Base-by-base conservation (phyloP, 495 filamentous ascomycete genomes). In the Xylaria nigripes region DNA sequence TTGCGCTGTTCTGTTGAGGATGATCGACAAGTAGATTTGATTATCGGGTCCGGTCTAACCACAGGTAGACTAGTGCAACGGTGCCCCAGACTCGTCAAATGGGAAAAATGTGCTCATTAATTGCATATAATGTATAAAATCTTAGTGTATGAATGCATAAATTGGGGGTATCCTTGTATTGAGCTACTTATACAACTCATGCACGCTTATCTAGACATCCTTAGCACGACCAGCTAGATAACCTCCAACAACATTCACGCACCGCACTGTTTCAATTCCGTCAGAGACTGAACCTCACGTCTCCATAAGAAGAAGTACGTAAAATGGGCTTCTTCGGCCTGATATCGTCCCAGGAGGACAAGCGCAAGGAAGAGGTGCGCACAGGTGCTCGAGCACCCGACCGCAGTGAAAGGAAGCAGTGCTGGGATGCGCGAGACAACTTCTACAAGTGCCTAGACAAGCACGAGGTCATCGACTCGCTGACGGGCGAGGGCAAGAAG, bases 381-480 rank as follows among this genome's bases (percentile, higher is more conserved):
- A 66, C 79, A 49, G 82, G 82, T 56, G 81, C 79, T 64, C 81
- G 85, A 55, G 85, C 87, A 1, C 93, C 93, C 1, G 83, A 85
- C 55, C 84, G 92, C 50, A 76, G 75, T 45, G 85, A 89, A 62
- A 83, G 93, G 52, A 75, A 82, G 44, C 73, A 76, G 43, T 98
- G 93, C 80, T 98, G 88, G 85, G 85, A 86, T 45, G 84, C 85
- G 15, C 81, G 93, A 24, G 93, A 98, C 68, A 64, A 61, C 30
- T 98, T 91, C 74, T 97, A 93, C 69, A 68, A 72, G 23, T 98
- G 93, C 60, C 74, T 98, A 7, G 90, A 96, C 62, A 72, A 75
- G 47, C 76, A 88, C 70, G 76, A 81, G 54, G 95, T 98, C 59
- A 58, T 96, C 19, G 92, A 98, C 62, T 76, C 83, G n/a, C 74